phyloP scores from a whole-genome alignment of 2,329 filamentous ascomycete species.

The Sarocladiaceae sp. region DNA sequence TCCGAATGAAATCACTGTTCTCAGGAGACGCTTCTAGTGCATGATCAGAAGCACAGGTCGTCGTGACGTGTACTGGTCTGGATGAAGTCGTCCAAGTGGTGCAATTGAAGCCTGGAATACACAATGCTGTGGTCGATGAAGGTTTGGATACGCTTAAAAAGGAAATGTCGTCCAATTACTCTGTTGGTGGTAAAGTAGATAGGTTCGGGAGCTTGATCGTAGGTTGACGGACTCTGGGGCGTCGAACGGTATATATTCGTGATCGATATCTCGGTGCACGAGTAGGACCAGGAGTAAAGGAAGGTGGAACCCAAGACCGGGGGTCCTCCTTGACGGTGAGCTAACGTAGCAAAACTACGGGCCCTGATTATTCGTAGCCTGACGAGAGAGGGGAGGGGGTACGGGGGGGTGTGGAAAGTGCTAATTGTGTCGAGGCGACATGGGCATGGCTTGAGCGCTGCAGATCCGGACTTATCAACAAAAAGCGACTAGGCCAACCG shows the following conservation, averaged over 20 bases:
- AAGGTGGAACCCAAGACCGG: slow-evolving; percentile 1
- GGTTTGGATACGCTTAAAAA: too few relatives aligned
- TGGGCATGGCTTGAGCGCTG: neutral
- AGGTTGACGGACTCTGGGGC: neutral
- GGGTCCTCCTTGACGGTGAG: slow-evolving; percentile 7
- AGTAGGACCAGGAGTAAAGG: neutral
- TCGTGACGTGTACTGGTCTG: too few relatives aligned
- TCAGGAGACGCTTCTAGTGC: too few relatives aligned
- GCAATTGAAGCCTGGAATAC: too few relatives aligned
- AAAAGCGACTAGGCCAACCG: slow-evolving; percentile 8
- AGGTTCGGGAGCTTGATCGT: neutral
- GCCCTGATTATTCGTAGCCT: slow-evolving; percentile 5
- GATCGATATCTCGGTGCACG: neutral
- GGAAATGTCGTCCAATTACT: too few relatives aligned
- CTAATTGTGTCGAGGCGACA: slow-evolving; percentile 3
- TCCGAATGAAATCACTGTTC: too few relatives aligned
- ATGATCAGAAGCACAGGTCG: too few relatives aligned
- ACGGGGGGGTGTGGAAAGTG: neutral
- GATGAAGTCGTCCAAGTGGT: too few relatives aligned
- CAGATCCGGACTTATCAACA: slow-evolving; percentile 9
- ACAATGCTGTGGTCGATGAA: too few relatives aligned
- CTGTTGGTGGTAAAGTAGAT: neutral
- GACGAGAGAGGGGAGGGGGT: neutral
- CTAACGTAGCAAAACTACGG: slow-evolving; percentile 9
- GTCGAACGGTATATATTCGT: slow-evolving; percentile 6